These are phyloP conservation scores for Mycena indigotica DNA, from an alignment of 768 basidiomycete genomes.

Conservation along the genomic window DNA sequence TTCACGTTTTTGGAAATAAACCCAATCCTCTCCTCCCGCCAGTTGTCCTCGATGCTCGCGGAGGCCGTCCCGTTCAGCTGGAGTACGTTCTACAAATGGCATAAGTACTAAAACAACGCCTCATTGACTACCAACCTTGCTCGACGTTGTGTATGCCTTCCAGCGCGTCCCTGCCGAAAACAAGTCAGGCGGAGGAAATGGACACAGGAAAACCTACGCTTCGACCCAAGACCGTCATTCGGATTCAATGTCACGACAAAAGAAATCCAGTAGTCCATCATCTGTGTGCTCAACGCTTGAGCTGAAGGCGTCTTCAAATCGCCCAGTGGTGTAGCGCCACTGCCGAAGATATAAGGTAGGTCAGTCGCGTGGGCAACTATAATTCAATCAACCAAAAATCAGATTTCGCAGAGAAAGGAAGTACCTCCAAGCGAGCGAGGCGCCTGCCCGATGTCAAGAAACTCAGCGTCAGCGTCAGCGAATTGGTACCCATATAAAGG, in stretches of 20 bases:
- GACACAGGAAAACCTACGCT: slow-evolving; percentile 8
- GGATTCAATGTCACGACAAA: slow-evolving; percentile 22
- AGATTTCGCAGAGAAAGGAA: not conserved
- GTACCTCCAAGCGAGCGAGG: slow-evolving; percentile 3
- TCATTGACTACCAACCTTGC: not conserved
- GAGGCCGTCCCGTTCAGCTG: slow-evolving; percentile 4
- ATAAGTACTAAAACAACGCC: not conserved
- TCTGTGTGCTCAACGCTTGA: slow-evolving; percentile 10
- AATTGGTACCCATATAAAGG: slow-evolving; percentile 20
- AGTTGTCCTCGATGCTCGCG: slow-evolving; percentile 4
- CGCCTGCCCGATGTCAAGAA: not conserved
- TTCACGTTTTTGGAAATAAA: not conserved
- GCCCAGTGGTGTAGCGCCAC: not conserved
- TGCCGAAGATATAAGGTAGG: slow-evolving; percentile 17
- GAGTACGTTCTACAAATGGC: not conserved
- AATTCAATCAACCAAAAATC: not conserved
- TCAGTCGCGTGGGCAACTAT: slow-evolving; percentile 22
- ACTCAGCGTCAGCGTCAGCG: slow-evolving; percentile 19
- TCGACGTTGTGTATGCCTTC: slow-evolving; percentile 1
- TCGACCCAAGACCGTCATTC: slow-evolving; percentile 20
- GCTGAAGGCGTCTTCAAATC: slow-evolving; percentile 11
- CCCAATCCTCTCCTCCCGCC: slow-evolving; percentile 6
- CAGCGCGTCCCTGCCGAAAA: slow-evolving; percentile 3
- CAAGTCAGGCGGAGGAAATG: not conserved
- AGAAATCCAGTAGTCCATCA: slow-evolving; percentile 28